These are phyloP conservation scores for Leccinum aurantiacum DNA, from an alignment of 768 basidiomycete species.

Conservation along the genomic window DNA sequence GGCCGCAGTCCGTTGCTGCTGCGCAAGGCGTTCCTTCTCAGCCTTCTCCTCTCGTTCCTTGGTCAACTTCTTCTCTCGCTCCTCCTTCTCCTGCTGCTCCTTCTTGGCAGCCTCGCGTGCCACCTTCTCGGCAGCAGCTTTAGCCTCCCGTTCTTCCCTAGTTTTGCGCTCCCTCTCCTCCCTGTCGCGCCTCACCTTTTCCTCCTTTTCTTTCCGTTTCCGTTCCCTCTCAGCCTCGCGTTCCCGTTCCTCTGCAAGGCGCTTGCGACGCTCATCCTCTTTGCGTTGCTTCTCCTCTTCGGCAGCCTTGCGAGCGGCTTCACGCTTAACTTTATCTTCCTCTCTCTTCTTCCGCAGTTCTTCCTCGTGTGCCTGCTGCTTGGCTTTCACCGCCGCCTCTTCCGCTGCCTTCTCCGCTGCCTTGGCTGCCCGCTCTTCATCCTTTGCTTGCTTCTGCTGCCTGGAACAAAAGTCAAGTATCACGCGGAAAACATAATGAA, in stretches of 20 bases:
- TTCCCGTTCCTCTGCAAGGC: slow-evolving; percentile 77
- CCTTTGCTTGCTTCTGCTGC: slow-evolving; percentile 89
- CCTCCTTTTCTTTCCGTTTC: slow-evolving; percentile 74
- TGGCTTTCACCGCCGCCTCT: slow-evolving; percentile 74
- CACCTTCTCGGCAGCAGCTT: slow-evolving; percentile 48
- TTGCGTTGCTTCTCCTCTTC: slow-evolving; percentile 83
- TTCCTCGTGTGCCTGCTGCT: slow-evolving; percentile 75
- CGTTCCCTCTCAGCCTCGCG: slow-evolving; percentile 74
- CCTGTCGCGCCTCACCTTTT: slow-evolving; percentile 51
- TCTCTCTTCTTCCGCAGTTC: slow-evolving; percentile 80
- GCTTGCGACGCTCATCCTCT: slow-evolving; percentile 81
- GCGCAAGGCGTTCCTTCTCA: slow-evolving; percentile 44
- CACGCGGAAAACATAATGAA: slow-evolving; percentile 5
- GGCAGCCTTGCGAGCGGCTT: slow-evolving; percentile 68
- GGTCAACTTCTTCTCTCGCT: slow-evolving; percentile 63
- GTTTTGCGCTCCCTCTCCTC: slow-evolving; percentile 65
- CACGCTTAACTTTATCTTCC: slow-evolving; percentile 81
- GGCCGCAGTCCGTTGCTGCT: slow-evolving; percentile 51
- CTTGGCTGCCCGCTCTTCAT: slow-evolving; percentile 81
- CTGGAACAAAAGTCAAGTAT: slow-evolving; percentile 39
- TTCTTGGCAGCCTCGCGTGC: slow-evolving; percentile 38
- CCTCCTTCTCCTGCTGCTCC: slow-evolving; percentile 58
- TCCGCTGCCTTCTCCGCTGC: slow-evolving; percentile 88
- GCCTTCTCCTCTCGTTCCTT: slow-evolving; percentile 65
- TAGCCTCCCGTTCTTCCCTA: slow-evolving; percentile 65